Conservation (phyloP, 108 stramenopile genomes). For the Cyclotella atomus region DNA sequence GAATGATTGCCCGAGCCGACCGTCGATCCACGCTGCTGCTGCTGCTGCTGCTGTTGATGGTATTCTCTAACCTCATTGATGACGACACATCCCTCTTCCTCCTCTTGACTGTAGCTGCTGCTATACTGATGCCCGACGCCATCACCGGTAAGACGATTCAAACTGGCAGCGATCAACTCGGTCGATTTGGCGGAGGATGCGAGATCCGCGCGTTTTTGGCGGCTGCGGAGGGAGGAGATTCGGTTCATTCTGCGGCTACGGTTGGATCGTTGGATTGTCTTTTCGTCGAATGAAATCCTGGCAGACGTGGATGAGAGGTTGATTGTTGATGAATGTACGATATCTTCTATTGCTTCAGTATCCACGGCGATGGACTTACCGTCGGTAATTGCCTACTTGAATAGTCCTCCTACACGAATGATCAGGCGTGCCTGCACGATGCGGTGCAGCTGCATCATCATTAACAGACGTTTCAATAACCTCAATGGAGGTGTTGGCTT, state of each 20-base stretch:
- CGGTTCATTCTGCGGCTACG: background rate
- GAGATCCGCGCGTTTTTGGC: background rate
- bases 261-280: background rate
- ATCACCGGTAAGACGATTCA: background rate
- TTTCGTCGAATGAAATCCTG: no score
- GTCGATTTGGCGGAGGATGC: background rate
- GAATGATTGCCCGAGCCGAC: background rate
- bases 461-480: no score
- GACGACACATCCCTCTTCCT: background rate
- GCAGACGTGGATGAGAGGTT: no score
- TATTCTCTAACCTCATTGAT: background rate
- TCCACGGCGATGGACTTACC: no score
- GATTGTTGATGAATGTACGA: no score
- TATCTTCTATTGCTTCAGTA: no score
- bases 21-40: background rate
- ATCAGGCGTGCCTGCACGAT: no score
- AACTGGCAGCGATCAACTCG: background rate
- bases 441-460: no score
- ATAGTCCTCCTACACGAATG: no score
- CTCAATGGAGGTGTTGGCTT: no score
- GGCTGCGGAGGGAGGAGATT: conserved; percentile 6
- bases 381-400: no score
- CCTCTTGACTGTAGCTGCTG: background rate
- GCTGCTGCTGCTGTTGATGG: background rate
- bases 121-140: background rate